A percentile compares a stretch with the other conserved stretches of the same genome.
Conservation (phyloP, 768 basidiomycete species). For the Russula emetica region DNA sequence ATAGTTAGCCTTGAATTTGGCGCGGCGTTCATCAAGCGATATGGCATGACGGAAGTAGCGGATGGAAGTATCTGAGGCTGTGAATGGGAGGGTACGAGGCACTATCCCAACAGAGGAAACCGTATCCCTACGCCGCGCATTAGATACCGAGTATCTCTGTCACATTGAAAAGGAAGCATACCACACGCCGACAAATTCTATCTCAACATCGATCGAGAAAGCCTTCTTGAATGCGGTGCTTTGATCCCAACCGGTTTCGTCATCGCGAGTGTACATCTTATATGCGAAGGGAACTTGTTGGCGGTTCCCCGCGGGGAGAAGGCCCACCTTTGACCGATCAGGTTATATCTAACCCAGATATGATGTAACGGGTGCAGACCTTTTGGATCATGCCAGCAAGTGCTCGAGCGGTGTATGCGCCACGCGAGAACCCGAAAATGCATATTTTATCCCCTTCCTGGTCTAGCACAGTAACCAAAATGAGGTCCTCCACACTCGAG, state of each 20-base stretch:
- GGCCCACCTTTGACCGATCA: conserved; percentile 48
- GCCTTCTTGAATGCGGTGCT: conserved; percentile 68
- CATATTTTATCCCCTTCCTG: conserved; percentile 70
- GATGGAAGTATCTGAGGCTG: conserved; percentile 54
- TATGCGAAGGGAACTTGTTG: conserved; percentile 79
- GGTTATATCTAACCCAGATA: neutral
- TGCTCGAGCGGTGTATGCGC: conserved; percentile 68
- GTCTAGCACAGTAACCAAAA: conserved; percentile 43
- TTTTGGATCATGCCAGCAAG: conserved; percentile 75
- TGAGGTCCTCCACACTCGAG: conserved; percentile 3
- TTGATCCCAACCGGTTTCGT: conserved; percentile 57
- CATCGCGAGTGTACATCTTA: conserved; percentile 62
- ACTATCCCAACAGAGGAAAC: conserved; percentile 69
- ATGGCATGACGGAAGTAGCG: conserved; percentile 67
- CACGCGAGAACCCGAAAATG: conserved; percentile 77
- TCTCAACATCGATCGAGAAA: conserved; percentile 66
- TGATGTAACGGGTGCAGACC: conserved; percentile 32
- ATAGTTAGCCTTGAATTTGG: conserved; percentile 44
- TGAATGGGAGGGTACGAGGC: conserved; percentile 62
- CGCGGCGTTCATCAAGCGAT: conserved; percentile 64
- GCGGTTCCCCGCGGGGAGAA: conserved; percentile 64
- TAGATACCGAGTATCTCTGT: neutral
- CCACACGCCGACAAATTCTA: conserved; percentile 76
- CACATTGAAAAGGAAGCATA: conserved; percentile 29
- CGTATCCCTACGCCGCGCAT: conserved; percentile 52